phyloP scores from a whole-genome alignment of 2,329 filamentous ascomycete species.

The Fusarium dlaminii region DNA sequence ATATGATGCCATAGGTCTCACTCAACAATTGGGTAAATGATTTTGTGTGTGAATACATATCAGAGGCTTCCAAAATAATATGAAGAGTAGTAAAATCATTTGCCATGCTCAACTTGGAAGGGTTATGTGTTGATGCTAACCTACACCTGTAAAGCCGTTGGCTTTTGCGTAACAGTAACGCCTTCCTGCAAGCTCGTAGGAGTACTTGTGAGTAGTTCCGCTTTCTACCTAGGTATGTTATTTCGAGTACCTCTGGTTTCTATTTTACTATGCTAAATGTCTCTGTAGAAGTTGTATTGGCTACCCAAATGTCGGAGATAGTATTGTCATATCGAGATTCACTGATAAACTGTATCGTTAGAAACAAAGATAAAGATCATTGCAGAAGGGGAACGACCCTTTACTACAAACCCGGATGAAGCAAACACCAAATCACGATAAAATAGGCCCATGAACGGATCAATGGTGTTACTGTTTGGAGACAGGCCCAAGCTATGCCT shows the following conservation, averaged over 20 bases:
- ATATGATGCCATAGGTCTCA: neutral
- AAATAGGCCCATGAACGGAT: neutral
- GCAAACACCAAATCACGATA: too few relatives aligned
- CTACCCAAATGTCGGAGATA: neutral
- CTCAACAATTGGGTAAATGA: too few relatives aligned
- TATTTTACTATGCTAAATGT: neutral
- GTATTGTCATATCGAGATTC: too few relatives aligned
- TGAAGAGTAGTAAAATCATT: neutral
- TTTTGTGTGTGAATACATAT: neutral
- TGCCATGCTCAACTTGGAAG: neutral
- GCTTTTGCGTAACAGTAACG: neutral
- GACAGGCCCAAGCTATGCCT: neutral
- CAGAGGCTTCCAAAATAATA: neutral
- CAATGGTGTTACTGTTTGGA: neutral
- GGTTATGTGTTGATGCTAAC: neutral
- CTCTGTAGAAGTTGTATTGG: neutral
- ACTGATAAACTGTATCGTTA: neutral
- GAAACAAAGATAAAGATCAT: neutral
- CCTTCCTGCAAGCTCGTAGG: neutral
- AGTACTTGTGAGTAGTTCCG: neutral
- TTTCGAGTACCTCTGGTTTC: too few relatives aligned
- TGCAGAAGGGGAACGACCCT: too few relatives aligned
- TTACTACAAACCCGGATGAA: too few relatives aligned
- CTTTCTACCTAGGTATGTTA: neutral
- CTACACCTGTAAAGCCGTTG: neutral